Evolutionary conservation across 306 rosid species (phyloP).

Genomic region (Sechiopsis laciniata): DNA sequence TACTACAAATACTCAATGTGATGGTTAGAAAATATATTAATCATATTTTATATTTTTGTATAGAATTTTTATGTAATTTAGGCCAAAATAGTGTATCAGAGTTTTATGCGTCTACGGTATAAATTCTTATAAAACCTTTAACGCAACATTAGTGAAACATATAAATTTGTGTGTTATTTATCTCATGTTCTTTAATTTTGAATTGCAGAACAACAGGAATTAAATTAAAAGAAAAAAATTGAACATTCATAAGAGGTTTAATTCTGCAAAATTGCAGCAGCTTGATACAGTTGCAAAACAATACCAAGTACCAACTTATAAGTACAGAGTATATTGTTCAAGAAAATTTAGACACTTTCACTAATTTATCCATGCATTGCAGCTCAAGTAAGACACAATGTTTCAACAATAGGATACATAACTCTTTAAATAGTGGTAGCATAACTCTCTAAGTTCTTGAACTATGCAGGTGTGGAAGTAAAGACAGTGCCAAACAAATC

Average conservation of each 20-base stretch:
- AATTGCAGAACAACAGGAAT: too few relatives aligned
- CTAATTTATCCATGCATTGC: conserved; percentile 3
- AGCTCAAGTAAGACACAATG: not conserved
- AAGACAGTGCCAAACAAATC: not conserved
- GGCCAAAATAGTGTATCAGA: too few relatives aligned
- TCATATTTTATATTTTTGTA: too few relatives aligned
- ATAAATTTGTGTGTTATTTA: too few relatives aligned
- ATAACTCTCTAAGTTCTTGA: not conserved
- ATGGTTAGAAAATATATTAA: too few relatives aligned
- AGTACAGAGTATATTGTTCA: not conserved
- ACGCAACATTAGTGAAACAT: too few relatives aligned
- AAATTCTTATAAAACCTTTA: too few relatives aligned
- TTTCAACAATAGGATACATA: not conserved
- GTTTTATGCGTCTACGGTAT: too few relatives aligned
- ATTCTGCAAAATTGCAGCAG: conserved; percentile 4
- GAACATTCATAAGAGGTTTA: not conserved
- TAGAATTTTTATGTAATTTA: too few relatives aligned
- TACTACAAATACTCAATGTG: too few relatives aligned
- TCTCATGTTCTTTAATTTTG: too few relatives aligned
- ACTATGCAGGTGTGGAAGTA: not conserved
- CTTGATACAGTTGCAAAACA: conserved; percentile 11
- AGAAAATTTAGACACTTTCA: not conserved
- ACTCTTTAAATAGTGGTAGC: not conserved
- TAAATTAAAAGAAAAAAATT: too few relatives aligned
- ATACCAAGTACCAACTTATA: not conserved